A percentile compares a stretch with the other conserved stretches of the same genome.
Evolutionary conservation across 441 rosid species (phyloP).

Genomic region (Bocquillonia castaneifolia): DNA sequence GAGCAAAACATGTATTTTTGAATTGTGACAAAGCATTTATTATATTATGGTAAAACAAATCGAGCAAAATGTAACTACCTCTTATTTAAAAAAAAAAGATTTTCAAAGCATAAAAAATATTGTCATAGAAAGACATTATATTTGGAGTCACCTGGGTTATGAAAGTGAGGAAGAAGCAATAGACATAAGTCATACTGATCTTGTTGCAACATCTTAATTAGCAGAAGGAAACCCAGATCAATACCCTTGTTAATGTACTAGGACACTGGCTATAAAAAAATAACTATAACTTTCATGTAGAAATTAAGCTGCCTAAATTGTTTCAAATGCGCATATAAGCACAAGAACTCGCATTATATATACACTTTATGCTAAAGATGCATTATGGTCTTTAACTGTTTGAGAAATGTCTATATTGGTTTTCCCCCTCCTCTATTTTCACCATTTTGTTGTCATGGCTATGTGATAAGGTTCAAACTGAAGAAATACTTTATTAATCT

Average conservation of each 20-base stretch:
- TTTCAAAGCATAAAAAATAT: background rate
- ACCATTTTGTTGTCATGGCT: background rate
- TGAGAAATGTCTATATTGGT: too few relatives aligned
- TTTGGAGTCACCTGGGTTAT: background rate
- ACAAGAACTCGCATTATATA: background rate
- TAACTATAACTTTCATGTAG: background rate
- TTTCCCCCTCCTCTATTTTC: background rate
- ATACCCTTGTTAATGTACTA: background rate
- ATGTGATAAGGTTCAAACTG: background rate
- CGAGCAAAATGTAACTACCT: too few relatives aligned
- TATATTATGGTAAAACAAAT: too few relatives aligned
- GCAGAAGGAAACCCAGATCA: background rate
- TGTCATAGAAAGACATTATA: background rate
- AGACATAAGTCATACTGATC: background rate
- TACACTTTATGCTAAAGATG: background rate
- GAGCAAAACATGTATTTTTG: too few relatives aligned
- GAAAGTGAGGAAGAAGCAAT: background rate
- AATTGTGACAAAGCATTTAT: too few relatives aligned
- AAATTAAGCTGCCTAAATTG: background rate
- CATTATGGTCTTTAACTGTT: background rate
- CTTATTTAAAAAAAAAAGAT: too few relatives aligned
- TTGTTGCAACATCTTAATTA: background rate
- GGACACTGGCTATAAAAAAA: background rate
- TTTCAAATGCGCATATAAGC: background rate
- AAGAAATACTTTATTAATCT: background rate